These are phyloP conservation scores for Pseudofabraea citricarpa DNA, from an alignment of 2,329 filamentous ascomycete species.

Conservation along the genomic window DNA sequence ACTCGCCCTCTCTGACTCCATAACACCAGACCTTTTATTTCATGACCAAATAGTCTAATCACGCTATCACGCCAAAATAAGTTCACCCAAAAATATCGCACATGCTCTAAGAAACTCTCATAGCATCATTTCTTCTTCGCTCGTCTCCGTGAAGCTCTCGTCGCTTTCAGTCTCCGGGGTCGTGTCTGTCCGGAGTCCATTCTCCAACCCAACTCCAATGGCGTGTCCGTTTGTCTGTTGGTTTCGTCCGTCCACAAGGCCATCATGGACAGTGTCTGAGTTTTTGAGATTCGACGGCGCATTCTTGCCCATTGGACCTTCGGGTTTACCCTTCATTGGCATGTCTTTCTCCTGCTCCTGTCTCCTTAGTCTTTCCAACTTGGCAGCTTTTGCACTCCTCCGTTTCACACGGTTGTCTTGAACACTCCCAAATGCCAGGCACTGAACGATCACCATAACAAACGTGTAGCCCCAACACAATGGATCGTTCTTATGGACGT, in stretches of 20 bases:
- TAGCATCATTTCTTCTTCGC: slow-evolving; percentile 14
- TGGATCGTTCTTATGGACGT: slow-evolving; percentile 31
- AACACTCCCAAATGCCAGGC: slow-evolving; percentile 29
- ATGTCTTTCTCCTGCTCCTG: not conserved
- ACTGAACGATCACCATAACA: slow-evolving; percentile 32
- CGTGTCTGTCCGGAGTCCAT: no score
- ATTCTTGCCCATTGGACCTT: no score
- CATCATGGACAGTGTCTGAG: no score
- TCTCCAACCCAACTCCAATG: no score
- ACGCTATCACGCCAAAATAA: not conserved
- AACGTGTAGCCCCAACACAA: slow-evolving; percentile 34
- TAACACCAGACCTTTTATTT: no score
- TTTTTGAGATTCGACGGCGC: no score
- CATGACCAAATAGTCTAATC: not conserved
- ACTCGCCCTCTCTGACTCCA: no score
- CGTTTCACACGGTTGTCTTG: slow-evolving; percentile 19
- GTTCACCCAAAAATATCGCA: not conserved
- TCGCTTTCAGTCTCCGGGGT: no score
- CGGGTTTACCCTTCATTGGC: not conserved
- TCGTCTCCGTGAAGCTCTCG: slow-evolving; percentile 11
- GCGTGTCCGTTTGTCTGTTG: no score
- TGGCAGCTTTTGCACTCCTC: slow-evolving; percentile 16
- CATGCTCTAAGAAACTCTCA: slow-evolving; percentile 4
- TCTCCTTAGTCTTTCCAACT: slow-evolving; percentile 10
- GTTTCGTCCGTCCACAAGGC: no score